Base-by-base conservation (phyloP, 2,329 filamentous ascomycete species). In the Lasiodiplodia gonubiensis region DNA sequence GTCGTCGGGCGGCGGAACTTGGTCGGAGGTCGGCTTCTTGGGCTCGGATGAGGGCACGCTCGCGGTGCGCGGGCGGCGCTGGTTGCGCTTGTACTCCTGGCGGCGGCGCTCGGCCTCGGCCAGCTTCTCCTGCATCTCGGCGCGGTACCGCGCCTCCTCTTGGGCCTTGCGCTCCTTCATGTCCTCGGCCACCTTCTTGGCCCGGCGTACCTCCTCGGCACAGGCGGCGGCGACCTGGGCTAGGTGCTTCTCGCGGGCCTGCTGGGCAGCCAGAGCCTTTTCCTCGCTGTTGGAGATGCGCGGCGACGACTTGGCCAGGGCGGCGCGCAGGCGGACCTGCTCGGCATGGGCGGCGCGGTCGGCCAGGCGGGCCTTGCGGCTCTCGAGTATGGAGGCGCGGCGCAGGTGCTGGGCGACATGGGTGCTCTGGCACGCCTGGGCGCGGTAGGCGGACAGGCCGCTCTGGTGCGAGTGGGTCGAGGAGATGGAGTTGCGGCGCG, bases 321-420 rank as follows among this genome's bases (percentile, higher is more conserved):
- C 91, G 52, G 92, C 92, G 42, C 91, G 86, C 69, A 93, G 80
- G 63, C 92, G 89, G 18, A 95, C 92, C 76, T 94, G 92, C 78
- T 95, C 92, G 25, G 90, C 92, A 78, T 95, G 92, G 8, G 90
- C 90, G 33, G 92, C 92, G 67, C 92, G 85, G 77, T 94, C 92
- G 66, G 92, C 92, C 21, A 95, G 84, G 23, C 92, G 87, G 16
- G 92, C 91, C 76, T 92, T 93, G 69, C 92, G 89, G 71, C 90
- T 90, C 77, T 94, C 92, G 69, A 94, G 86, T 68, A 94, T 94
- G 18, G 90, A 92, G 59, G 91, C 89, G 64, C 92, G 89, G 52
- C 92, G 91, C 67, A 93, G 84, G 75, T 93, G 91, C 76, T 93
- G 91, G 67, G 91, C 91, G 66, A 93, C 83, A 78, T 92, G 86